Evolutionary conservation across 148 eudicot genomes (phyloP).

Genomic region (Talinum fruticosum): DNA sequence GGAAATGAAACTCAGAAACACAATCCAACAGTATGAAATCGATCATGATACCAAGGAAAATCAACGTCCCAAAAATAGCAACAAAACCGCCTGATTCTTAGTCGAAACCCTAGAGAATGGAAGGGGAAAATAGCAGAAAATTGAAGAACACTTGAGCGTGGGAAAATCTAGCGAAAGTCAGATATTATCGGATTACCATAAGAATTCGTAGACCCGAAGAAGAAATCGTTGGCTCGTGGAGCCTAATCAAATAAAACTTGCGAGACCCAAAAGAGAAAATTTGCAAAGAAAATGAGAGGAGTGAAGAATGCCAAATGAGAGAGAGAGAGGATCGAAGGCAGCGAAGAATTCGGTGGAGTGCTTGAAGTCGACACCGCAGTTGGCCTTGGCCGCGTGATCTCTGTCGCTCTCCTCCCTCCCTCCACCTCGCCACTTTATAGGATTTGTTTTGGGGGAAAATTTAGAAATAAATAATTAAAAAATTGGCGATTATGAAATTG

Average conservation of each 20-base stretch:
- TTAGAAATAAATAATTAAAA: not conserved
- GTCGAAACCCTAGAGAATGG: not conserved
- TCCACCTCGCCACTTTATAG: not conserved
- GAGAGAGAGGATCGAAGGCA: not conserved
- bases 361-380: conserved; percentile 11
- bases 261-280: not conserved
- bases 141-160: not conserved
- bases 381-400: conserved; percentile 31
- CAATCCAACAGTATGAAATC: not conserved
- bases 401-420: not conserved
- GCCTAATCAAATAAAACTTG: conserved; percentile 1
- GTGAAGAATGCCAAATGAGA: not conserved
- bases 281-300: not conserved
- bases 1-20: not conserved
- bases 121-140: conserved; percentile 2
- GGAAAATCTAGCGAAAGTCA: not conserved
- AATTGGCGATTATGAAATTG: too few relatives aligned
- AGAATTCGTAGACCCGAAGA: conserved; percentile 14
- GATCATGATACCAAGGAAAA: not conserved
- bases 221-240: conserved; percentile 17
- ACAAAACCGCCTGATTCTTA: not conserved
- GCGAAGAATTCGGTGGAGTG: conserved; percentile 27
- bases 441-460: conserved; percentile 16
- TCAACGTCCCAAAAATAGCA: not conserved
- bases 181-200: conserved; percentile 11